Evolutionary conservation across 1,284 basidiomycete genomes (phyloP).

Genomic region (Cerioporus squamosus): DNA sequence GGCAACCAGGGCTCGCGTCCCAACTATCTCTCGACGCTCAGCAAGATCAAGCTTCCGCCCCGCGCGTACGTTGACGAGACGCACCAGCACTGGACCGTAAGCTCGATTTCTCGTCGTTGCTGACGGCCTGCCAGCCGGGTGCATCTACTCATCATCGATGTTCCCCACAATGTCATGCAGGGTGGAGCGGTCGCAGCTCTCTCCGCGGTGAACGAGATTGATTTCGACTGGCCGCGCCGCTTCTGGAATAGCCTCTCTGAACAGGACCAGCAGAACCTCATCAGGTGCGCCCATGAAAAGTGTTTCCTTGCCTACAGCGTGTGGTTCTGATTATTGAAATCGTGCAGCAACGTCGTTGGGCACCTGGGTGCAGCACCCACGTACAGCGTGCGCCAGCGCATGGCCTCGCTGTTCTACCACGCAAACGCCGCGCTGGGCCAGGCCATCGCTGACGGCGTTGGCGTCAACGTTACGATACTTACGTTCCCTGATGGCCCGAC

Average conservation of each 20-base stretch:
- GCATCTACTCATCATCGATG: too few relatives aligned
- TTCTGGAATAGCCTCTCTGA: conserved; percentile 45
- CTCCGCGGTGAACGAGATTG: conserved; percentile 39
- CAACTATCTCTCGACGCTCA: conserved; percentile 34
- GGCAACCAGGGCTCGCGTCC: conserved; percentile 36
- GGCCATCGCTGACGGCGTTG: conserved; percentile 40
- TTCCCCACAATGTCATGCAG: too few relatives aligned
- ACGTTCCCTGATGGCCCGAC: conserved; percentile 29
- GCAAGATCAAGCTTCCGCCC: conserved; percentile 35
- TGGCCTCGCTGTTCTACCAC: conserved; percentile 40
- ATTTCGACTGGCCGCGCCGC: conserved; percentile 48
- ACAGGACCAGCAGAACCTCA: conserved; percentile 40
- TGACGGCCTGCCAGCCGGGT: too few relatives aligned
- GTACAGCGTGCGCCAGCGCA: conserved; percentile 35
- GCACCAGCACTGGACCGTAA: conserved; percentile 39
- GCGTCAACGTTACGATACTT: conserved; percentile 25
- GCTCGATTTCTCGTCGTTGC: conserved; percentile 2
- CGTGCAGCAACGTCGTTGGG: conserved; percentile 41
- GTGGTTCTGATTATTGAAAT: background rate
- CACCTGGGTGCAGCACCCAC: conserved; percentile 40
- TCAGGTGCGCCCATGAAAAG: conserved; percentile 29
- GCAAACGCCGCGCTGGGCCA: conserved; percentile 39
- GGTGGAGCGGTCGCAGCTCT: conserved; percentile 38
- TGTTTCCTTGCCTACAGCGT: too few relatives aligned
- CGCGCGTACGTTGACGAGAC: conserved; percentile 41